Evolutionary conservation across 805 yeast genomes (phyloP).

Genomic region (Schwanniomyces vanrijiae): DNA sequence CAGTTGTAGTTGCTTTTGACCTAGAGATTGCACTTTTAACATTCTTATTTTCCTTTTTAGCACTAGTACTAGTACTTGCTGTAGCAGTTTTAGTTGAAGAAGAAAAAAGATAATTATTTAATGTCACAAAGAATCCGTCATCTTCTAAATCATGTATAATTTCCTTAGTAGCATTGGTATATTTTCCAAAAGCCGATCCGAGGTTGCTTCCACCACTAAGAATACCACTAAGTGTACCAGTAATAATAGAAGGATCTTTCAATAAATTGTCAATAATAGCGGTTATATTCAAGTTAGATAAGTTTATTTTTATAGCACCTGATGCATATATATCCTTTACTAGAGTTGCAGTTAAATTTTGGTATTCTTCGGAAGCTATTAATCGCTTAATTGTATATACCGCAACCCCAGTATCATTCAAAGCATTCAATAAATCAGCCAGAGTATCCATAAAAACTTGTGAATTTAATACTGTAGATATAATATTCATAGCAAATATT

Average conservation of each 20-base stretch:
- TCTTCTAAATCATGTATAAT: conserved; percentile 32
- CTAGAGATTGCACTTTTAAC: background rate
- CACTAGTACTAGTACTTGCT: conserved; percentile 7
- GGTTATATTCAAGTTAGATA: conserved; percentile 26
- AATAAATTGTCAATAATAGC: conserved; percentile 21
- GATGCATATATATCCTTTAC: conserved; percentile 24
- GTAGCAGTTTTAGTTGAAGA: conserved; percentile 9
- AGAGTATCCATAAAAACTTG: conserved; percentile 22
- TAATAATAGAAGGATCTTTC: conserved; percentile 21
- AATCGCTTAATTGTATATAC: conserved; percentile 37
- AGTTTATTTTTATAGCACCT: conserved; percentile 24
- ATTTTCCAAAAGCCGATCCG: conserved; percentile 19
- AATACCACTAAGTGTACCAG: conserved; percentile 20
- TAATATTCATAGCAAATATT: conserved; percentile 28
- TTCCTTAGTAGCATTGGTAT: conserved; percentile 28
- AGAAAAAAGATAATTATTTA: conserved; percentile 33
- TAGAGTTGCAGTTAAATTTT: conserved; percentile 35
- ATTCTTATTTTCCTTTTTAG: background rate
- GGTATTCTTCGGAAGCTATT: conserved; percentile 32
- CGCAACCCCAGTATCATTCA: conserved; percentile 42
- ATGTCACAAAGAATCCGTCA: conserved; percentile 36
- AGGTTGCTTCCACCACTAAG: conserved; percentile 18
- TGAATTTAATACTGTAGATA: conserved; percentile 28
- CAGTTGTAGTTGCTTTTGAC: background rate
- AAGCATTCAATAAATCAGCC: conserved; percentile 28